Percentiles rank a stretch among this genome's conserved stretches.
Evolutionary conservation across 2,329 filamentous ascomycete species (phyloP).

Genomic region (Aspergillus felis): DNA sequence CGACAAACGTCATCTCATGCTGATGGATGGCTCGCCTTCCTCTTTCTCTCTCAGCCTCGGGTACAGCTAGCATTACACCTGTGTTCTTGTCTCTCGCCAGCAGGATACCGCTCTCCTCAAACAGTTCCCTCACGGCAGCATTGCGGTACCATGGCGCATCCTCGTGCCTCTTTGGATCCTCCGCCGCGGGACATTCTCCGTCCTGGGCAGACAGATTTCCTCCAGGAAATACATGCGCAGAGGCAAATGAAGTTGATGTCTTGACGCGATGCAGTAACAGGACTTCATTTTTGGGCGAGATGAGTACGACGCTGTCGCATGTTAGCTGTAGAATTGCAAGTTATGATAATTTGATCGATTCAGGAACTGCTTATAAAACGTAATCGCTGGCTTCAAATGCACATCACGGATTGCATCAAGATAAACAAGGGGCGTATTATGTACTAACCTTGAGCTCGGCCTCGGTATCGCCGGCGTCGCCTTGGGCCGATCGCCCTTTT

Average conservation of each 20-base stretch:
- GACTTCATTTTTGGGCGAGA: slow-evolving; percentile 83
- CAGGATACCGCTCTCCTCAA: slow-evolving; percentile 90
- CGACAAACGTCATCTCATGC: slow-evolving; percentile 60
- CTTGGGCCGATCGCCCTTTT: slow-evolving; percentile 23
- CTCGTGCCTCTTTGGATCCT: slow-evolving; percentile 57
- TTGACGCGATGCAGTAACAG: slow-evolving; percentile 82
- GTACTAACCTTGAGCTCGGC: slow-evolving; percentile 60
- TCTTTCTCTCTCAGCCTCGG: slow-evolving; percentile 56
- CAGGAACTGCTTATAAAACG: too few relatives aligned
- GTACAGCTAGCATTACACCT: slow-evolving; percentile 57
- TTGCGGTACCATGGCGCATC: slow-evolving; percentile 73
- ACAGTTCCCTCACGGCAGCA: slow-evolving; percentile 84
- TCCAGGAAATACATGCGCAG: slow-evolving; percentile 92
- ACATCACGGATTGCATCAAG: neutral
- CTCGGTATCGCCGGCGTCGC: slow-evolving; percentile 48
- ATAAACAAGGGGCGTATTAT: neutral
- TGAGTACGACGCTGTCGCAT: slow-evolving; percentile 65
- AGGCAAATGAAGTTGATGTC: slow-evolving; percentile 78
- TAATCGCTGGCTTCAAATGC: neutral
- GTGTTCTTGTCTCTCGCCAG: slow-evolving; percentile 53
- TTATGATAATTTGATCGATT: neutral
- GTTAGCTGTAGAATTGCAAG: slow-evolving; percentile 7
- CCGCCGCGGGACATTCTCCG: slow-evolving; percentile 52
- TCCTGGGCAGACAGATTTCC: slow-evolving; percentile 77
- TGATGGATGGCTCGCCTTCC: slow-evolving; percentile 67